Evolutionary conservation across 805 yeast species (phyloP).

Genomic region (Candida maltosa): DNA sequence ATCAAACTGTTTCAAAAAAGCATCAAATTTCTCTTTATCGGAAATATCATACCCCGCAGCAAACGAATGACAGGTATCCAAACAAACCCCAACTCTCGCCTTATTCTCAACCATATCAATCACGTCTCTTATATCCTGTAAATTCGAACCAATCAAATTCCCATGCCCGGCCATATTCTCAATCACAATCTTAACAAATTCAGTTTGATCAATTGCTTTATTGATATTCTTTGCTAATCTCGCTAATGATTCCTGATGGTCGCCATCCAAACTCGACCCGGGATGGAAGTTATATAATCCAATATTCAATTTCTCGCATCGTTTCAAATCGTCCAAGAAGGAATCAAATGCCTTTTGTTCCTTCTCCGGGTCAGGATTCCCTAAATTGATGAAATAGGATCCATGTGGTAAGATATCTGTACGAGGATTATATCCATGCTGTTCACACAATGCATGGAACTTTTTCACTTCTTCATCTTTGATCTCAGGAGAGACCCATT

Average conservation of each 20-base stretch:
- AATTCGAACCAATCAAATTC: slow-evolving; percentile 75
- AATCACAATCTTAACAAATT: slow-evolving; percentile 79
- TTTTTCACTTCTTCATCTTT: slow-evolving; percentile 62
- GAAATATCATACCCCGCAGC: slow-evolving; percentile 93
- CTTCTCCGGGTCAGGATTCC: slow-evolving; percentile 83
- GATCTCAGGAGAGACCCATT: slow-evolving; percentile 84
- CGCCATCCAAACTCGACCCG: slow-evolving; percentile 77
- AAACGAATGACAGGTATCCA: slow-evolving; percentile 94
- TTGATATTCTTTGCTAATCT: slow-evolving; percentile 79
- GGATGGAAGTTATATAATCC: slow-evolving; percentile 92
- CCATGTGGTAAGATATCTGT: slow-evolving; percentile 92
- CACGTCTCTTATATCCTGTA: slow-evolving; percentile 73
- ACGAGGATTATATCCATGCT: slow-evolving; percentile 64
- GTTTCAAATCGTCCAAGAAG: slow-evolving; percentile 77
- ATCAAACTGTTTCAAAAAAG: slow-evolving; percentile 79
- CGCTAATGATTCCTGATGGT: slow-evolving; percentile 59
- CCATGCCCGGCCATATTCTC: slow-evolving; percentile 99
- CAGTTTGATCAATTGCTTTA: slow-evolving; percentile 68
- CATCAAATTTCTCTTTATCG: slow-evolving; percentile 51
- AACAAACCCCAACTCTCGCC: slow-evolving; percentile 86
- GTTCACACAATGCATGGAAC: slow-evolving; percentile 62
- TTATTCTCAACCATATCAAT: slow-evolving; percentile 79
- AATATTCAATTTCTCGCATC: slow-evolving; percentile 83
- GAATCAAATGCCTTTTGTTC: slow-evolving; percentile 71
- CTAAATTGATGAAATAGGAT: slow-evolving; percentile 87